phyloP scores from a whole-genome alignment of 768 basidiomycete genomes.

The Melanogaster broomeanus region DNA sequence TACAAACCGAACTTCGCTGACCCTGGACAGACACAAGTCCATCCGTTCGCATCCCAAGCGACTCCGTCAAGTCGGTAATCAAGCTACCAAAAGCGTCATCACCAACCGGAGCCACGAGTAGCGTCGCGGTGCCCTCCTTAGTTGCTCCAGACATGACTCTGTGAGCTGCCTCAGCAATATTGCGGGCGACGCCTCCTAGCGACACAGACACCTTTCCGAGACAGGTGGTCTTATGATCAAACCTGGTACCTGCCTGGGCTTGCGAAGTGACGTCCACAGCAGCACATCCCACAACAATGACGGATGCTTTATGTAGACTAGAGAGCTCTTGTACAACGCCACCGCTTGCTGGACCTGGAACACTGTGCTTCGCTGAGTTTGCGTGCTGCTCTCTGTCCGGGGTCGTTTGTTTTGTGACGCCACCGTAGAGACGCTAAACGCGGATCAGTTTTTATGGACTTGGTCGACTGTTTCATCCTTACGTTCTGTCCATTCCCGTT shows the following conservation, averaged over 20 bases:
- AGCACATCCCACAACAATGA: constrained; percentile 82
- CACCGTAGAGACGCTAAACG: constrained; percentile 13
- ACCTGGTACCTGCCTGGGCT: constrained; percentile 32
- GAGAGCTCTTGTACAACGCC: not conserved
- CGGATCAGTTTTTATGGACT: not conserved
- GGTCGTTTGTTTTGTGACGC: not conserved
- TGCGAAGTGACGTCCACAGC: constrained; percentile 86
- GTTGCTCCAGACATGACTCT: constrained; percentile 48
- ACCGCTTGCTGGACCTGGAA: not conserved
- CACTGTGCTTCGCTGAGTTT: not conserved
- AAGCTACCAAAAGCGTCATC: constrained; percentile 75
- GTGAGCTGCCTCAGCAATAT: constrained; percentile 89
- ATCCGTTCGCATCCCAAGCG: constrained; percentile 79
- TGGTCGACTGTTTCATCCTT: constrained; percentile 1
- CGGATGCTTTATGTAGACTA: constrained; percentile 36
- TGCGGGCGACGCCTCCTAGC: constrained; percentile 92
- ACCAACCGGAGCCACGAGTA: constrained; percentile 79
- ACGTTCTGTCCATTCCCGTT: constrained; percentile 18
- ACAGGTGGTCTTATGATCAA: constrained; percentile 66
- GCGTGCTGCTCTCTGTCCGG: not conserved
- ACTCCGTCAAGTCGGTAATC: constrained; percentile 54
- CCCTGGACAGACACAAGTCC: constrained; percentile 55
- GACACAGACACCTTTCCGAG: constrained; percentile 76
- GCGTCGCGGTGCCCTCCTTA: constrained; percentile 32
- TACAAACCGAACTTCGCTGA: constrained; percentile 78